Conservation (phyloP, 352 stramenopile species). For the Phytophthora capsici region DNA sequence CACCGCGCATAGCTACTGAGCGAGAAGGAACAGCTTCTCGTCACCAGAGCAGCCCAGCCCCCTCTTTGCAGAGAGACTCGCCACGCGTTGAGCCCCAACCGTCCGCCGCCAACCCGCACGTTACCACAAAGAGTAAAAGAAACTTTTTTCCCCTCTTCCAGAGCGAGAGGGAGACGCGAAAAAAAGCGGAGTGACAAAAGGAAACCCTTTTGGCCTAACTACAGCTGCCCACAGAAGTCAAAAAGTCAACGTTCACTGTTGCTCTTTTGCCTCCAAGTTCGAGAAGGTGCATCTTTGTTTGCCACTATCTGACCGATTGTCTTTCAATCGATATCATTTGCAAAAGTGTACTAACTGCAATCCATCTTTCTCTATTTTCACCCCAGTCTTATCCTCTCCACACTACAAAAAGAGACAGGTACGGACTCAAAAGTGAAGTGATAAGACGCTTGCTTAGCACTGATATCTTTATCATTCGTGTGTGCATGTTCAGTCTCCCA, state of each 20-base stretch:
- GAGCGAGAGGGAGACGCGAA: conserved; percentile 1
- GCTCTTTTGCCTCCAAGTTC: neutral
- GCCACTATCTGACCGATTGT: conserved; percentile 7
- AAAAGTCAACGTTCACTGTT: conserved; percentile 7
- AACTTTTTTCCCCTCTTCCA: conserved; percentile 2
- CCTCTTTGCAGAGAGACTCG: conserved; percentile 33
- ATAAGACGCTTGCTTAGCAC: conserved; percentile 15
- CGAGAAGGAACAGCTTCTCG: conserved; percentile 3
- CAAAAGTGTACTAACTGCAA: conserved; percentile 8
- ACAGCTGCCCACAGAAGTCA: neutral
- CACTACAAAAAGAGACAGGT: conserved; percentile 31
- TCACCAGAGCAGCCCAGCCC: conserved; percentile 4
- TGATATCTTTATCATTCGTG: conserved; percentile 17
- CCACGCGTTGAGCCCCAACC: conserved; percentile 42
- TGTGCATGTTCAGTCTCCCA: conserved; percentile 20
- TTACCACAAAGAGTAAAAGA: conserved; percentile 8
- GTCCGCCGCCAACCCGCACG: conserved; percentile 24
- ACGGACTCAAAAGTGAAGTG: conserved; percentile 19
- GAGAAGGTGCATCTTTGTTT: too few species aligned
- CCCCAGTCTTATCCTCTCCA: conserved; percentile 14
- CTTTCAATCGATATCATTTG: conserved; percentile 8
- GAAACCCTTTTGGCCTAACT: conserved; percentile 22
- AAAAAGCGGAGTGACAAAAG: conserved; percentile 24
- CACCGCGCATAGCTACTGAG: conserved; percentile 11
- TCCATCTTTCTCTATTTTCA: conserved; percentile 20